A percentile compares a stretch with the other conserved stretches of the same genome.
Evolutionary conservation across 2,329 filamentous ascomycete genomes (phyloP).

Genomic region (Fusarium sarcochroum): DNA sequence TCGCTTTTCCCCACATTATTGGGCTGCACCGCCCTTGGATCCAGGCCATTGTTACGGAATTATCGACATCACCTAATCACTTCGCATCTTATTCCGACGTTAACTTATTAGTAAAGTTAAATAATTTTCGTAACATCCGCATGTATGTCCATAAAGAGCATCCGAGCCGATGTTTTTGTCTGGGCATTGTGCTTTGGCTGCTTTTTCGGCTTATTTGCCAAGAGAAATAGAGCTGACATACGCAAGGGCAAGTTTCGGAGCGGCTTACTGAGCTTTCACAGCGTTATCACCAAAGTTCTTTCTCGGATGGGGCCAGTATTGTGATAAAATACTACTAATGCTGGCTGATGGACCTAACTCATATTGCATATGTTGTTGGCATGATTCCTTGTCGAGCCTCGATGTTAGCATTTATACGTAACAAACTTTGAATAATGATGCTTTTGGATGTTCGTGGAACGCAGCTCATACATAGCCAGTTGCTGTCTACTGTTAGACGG

Average conservation of each 20-base stretch:
- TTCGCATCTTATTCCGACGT: not conserved
- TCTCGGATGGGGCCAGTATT: constrained; percentile 11
- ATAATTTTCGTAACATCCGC: not conserved
- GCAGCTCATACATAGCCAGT: no score
- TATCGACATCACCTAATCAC: not conserved
- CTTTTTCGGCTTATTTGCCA: not conserved
- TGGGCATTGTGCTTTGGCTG: not conserved
- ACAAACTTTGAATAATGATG: no score
- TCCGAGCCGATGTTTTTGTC: not conserved
- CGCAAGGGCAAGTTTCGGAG: constrained; percentile 7
- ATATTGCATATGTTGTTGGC: not conserved
- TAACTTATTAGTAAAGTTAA: no score
- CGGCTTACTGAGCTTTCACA: constrained; percentile 3
- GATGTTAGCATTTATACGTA: not conserved
- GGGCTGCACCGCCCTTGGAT: constrained; percentile 14
- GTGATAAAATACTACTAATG: not conserved
- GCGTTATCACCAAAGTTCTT: constrained; percentile 27
- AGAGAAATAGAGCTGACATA: constrained; percentile 11
- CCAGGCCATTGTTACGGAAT: constrained; percentile 1
- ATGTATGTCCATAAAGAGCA: not conserved
- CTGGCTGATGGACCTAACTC: not conserved
- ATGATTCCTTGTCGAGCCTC: not conserved
- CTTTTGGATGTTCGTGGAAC: no score
- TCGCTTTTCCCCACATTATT: constrained; percentile 5
- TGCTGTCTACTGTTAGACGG: no score